phyloP scores from a whole-genome alignment of 1,284 basidiomycete genomes.

The Ceratorhiza oryzae-sativae region DNA sequence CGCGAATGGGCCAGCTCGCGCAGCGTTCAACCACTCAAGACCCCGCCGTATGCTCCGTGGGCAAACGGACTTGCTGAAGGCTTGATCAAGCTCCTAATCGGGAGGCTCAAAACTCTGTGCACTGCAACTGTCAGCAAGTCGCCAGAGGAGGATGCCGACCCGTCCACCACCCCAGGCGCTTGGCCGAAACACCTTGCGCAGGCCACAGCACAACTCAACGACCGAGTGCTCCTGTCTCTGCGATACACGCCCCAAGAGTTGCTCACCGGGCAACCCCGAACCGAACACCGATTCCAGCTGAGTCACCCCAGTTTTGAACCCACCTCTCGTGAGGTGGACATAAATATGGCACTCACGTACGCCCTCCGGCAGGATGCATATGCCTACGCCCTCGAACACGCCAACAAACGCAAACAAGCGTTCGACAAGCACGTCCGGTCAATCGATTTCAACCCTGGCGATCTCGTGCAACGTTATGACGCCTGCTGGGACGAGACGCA shows the following conservation, averaged over 20 bases:
- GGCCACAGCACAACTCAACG: conserved; percentile 39
- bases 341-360: conserved; percentile 11
- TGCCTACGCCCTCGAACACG: not conserved
- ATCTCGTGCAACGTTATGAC: conserved; percentile 6
- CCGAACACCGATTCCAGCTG: not conserved
- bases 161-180: not conserved
- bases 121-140: conserved; percentile 49
- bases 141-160: not conserved
- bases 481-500: conserved; percentile 16
- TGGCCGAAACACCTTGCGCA: conserved; percentile 42
- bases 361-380: not conserved
- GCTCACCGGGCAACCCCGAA: conserved; percentile 22
- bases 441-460: not conserved
- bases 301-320: too few relatives aligned
- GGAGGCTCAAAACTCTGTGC: conserved; percentile 48
- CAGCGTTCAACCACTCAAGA: conserved; percentile 44
- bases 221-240: conserved; percentile 37
- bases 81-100: conserved; percentile 46
- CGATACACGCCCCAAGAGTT: conserved; percentile 42
- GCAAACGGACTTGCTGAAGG: conserved; percentile 53
- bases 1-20: conserved; percentile 45
- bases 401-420: not conserved
- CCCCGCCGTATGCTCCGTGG: conserved; percentile 55
- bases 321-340: not conserved
- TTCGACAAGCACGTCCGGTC: not conserved